Evolutionary conservation across 129 eudicot species (phyloP).

Genomic region (Tanacetum coccineum): DNA sequence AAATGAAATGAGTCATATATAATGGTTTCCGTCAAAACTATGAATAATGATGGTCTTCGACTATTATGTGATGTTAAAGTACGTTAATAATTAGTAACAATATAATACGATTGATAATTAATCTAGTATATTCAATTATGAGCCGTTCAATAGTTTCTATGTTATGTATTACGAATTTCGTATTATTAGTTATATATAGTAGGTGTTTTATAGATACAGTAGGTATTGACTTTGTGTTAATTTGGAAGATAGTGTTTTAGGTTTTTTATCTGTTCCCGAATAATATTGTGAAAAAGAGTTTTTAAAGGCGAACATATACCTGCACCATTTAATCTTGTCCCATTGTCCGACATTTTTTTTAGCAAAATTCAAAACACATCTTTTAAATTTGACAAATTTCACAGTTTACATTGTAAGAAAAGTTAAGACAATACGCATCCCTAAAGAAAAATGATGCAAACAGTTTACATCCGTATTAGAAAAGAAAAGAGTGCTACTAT

Average conservation of each 20-base stretch:
- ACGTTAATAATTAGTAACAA: too few relatives aligned
- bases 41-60: too few relatives aligned
- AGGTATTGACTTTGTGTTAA: constrained; percentile 7
- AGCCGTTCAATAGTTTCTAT: constrained; percentile 3
- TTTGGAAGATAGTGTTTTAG: neutral
- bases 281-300: neutral
- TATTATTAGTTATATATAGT: neutral
- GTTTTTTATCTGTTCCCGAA: neutral
- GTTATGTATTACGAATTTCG: neutral
- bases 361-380: too few relatives aligned
- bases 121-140: neutral
- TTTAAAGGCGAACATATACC: neutral
- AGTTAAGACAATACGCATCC: too few relatives aligned
- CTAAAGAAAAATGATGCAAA: too few relatives aligned
- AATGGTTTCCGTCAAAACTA: too few relatives aligned
- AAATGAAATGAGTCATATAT: neutral
- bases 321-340: neutral
- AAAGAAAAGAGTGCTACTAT: too few relatives aligned
- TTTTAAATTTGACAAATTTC: too few relatives aligned
- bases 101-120: neutral
- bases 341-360: neutral
- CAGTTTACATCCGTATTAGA: too few relatives aligned
- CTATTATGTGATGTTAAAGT: too few relatives aligned
- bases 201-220: neutral
- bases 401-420: too few relatives aligned